A percentile compares a stretch with the other conserved stretches of the same genome.
Evolutionary conservation across 2,329 filamentous ascomycete genomes (phyloP).

Genomic region (Diaporthe sp.): DNA sequence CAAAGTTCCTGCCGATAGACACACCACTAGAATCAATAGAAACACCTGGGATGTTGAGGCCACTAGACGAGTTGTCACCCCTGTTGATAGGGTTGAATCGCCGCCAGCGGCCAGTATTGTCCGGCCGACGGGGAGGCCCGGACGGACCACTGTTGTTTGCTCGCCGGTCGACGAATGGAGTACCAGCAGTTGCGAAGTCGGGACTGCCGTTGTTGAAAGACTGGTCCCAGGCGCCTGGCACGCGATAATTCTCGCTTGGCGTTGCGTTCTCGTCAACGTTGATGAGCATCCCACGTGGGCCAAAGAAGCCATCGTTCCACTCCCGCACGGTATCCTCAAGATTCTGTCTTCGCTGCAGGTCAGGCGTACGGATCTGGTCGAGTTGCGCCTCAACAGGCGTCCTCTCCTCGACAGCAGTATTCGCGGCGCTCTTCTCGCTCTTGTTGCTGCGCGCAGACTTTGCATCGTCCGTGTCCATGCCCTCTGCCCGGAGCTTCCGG

Average conservation of each 20-base stretch:
- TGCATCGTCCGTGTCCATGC: slow-evolving; percentile 48
- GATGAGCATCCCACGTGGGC: slow-evolving; percentile 63
- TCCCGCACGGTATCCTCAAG: slow-evolving; percentile 61
- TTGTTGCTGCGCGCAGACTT: slow-evolving; percentile 37
- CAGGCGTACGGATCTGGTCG: slow-evolving; percentile 51
- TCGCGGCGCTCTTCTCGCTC: slow-evolving; percentile 27
- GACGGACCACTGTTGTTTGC: slow-evolving; percentile 28
- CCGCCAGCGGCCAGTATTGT: slow-evolving; percentile 38
- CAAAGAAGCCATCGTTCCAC: slow-evolving; percentile 72
- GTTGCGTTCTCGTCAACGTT: slow-evolving; percentile 47
- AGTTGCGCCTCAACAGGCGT: slow-evolving; percentile 59
- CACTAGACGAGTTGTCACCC: slow-evolving; percentile 39
- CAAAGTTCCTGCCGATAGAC: slow-evolving; percentile 58
- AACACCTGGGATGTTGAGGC: slow-evolving; percentile 56
- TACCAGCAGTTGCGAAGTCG: slow-evolving; percentile 1
- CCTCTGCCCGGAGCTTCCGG: slow-evolving; percentile 63
- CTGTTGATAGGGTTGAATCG: slow-evolving; percentile 43
- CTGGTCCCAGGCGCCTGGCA: slow-evolving; percentile 53
- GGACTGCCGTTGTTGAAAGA: slow-evolving; percentile 46
- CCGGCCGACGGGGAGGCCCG: slow-evolving; percentile 28
- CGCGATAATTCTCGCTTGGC: slow-evolving; percentile 40
- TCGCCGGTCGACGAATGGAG: slow-evolving; percentile 15
- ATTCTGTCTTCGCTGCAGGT: slow-evolving; percentile 48
- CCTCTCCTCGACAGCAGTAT: slow-evolving; percentile 44
- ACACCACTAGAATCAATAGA: slow-evolving; percentile 60